A percentile compares a stretch with the other conserved stretches of the same genome.
phyloP scores from a whole-genome alignment of 805 yeast genomes.

The Yarrowia keelungensis region DNA sequence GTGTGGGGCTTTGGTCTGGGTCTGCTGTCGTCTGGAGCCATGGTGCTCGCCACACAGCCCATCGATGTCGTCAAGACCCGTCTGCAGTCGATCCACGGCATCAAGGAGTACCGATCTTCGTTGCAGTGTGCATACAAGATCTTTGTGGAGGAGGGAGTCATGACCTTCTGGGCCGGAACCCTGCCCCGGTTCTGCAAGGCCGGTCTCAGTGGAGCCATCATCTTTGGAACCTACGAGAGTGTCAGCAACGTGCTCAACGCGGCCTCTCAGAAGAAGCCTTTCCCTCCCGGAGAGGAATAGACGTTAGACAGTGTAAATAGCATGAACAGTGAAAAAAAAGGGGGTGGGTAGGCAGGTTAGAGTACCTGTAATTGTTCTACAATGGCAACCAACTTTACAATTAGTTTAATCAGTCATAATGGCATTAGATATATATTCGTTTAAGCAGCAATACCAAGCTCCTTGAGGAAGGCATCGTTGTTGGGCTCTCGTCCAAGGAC shows the following conservation, averaged over 20 bases:
- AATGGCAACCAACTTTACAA: no score
- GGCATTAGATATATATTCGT: background rate
- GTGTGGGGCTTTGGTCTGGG: slow-evolving; percentile 56
- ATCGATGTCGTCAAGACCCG: slow-evolving; percentile 86
- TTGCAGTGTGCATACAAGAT: slow-evolving; percentile 50
- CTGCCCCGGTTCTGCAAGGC: slow-evolving; percentile 72
- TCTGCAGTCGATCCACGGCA: slow-evolving; percentile 68
- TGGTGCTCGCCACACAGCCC: slow-evolving; percentile 83
- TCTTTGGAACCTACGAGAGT: slow-evolving; percentile 67
- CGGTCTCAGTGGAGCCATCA: slow-evolving; percentile 72
- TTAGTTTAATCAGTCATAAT: no score
- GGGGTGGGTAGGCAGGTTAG: no score
- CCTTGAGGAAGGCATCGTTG: slow-evolving; percentile 67
- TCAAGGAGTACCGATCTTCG: slow-evolving; percentile 50
- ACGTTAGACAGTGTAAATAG: slow-evolving; percentile 28
- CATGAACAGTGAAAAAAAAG: slow-evolving; percentile 1
- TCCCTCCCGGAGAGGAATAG: slow-evolving; percentile 46
- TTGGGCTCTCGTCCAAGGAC: slow-evolving; percentile 79
- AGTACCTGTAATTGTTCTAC: no score
- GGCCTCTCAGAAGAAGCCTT: slow-evolving; percentile 53
- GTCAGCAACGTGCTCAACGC: slow-evolving; percentile 57
- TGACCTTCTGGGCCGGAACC: slow-evolving; percentile 51
- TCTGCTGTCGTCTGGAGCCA: slow-evolving; percentile 70
- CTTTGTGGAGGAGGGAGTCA: slow-evolving; percentile 53
- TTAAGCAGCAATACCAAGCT: slow-evolving; percentile 38